These are phyloP conservation scores for Erodium chrysanthum DNA, from an alignment of 441 rosid genomes.

Conservation along the genomic window DNA sequence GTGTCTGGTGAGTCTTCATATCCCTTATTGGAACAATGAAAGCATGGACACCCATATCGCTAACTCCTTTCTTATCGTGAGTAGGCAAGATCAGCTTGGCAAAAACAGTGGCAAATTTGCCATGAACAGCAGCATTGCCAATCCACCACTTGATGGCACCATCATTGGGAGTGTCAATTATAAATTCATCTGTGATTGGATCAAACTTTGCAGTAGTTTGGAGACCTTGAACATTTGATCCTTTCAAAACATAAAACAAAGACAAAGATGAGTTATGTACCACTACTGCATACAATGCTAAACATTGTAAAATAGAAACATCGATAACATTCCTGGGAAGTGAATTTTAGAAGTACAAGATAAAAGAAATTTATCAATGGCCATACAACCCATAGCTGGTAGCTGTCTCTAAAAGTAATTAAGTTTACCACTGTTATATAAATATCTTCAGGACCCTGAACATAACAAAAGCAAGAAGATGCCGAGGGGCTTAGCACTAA, in stretches of 20 bases:
- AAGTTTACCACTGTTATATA: too few species aligned
- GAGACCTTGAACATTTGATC: conserved; percentile 89
- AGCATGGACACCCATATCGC: conserved; percentile 96
- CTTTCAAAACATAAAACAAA: conserved; percentile 30
- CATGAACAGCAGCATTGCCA: conserved; percentile 97
- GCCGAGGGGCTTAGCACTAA: neutral
- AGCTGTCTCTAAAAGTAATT: too few species aligned
- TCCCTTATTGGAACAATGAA: conserved; percentile 92
- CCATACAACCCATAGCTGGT: too few species aligned
- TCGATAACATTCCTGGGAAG: neutral
- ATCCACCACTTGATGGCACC: conserved; percentile 99
- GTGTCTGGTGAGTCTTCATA: conserved; percentile 60
- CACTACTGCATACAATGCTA: neutral
- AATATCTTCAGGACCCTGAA: too few species aligned
- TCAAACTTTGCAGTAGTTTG: conserved; percentile 84
- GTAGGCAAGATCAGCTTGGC: conserved; percentile 76
- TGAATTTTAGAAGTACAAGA: neutral
- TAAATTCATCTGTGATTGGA: conserved; percentile 64
- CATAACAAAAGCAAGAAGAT: too few species aligned
- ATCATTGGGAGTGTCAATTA: conserved; percentile 75
- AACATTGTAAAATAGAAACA: neutral
- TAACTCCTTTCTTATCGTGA: conserved; percentile 54
- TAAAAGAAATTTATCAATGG: neutral
- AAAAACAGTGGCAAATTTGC: conserved; percentile 91
- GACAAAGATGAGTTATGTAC: conserved; percentile 12